Percentiles rank a stretch among this genome's conserved stretches.
phyloP scores from a whole-genome alignment of 345 rosid genomes.

The Brassica carinata region DNA sequence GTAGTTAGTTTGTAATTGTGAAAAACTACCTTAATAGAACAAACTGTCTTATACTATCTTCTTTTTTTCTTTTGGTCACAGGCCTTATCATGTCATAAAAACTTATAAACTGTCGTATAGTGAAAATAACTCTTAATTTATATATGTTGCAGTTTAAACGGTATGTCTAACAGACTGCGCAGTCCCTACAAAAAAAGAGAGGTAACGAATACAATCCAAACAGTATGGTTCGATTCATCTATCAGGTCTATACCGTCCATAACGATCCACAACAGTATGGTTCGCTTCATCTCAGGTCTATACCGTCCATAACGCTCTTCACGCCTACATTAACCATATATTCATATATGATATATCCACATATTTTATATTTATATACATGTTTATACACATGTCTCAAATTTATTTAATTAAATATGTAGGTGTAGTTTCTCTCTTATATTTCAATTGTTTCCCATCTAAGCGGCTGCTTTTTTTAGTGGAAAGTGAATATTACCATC shows the following conservation, averaged over 20 bases:
- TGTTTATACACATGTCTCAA: background rate
- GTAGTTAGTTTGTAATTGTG: too few relatives aligned
- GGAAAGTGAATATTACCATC: background rate
- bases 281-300: constrained; percentile 23
- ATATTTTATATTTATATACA: background rate
- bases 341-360: background rate
- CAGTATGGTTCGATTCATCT: background rate
- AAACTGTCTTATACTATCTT: too few relatives aligned
- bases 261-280: background rate
- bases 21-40: too few relatives aligned
- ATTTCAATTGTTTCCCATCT: background rate
- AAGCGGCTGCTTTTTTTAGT: background rate
- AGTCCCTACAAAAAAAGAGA: constrained; percentile 9
- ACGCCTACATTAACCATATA: constrained; percentile 15
- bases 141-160: too few relatives aligned
- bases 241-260: background rate
- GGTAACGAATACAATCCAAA: constrained; percentile 12
- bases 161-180: background rate
- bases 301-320: constrained; percentile 26
- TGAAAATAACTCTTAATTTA: too few relatives aligned
- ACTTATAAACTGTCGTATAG: too few relatives aligned
- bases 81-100: too few relatives aligned
- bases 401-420: background rate
- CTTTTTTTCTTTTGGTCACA: too few relatives aligned
- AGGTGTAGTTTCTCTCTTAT: background rate